Evolutionary conservation across 2,329 filamentous ascomycete genomes (phyloP), one percentile per base, ranked within the genome.

Genomic region (Aspergillus novofumigatus): DNA sequence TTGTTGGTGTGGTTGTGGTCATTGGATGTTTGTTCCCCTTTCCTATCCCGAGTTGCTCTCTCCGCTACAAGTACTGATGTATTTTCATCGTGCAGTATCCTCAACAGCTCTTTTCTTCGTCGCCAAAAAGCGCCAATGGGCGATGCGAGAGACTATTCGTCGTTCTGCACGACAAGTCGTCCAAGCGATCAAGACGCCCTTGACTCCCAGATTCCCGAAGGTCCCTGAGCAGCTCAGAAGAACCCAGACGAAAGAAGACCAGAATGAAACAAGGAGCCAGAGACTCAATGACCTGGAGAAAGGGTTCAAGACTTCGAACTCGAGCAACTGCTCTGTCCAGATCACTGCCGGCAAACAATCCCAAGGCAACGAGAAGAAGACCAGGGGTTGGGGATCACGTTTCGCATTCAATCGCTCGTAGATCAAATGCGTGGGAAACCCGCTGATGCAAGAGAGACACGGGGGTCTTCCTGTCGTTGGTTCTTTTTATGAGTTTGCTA

Each of bases 91-190:
- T 21, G 35, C 26, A 65, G 63, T 65, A 21, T 50, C 54, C n/a
- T 62, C 62, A 6, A 60, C 63, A 2, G 56, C 49, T 11, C 57
- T 63, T 4, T 65, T 64, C 52, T 55, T 63, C 28, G n/a, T 64
- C 6, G 60, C 59, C 5, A 65, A 63, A 49, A 60, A 58, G 45
- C 61, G 60, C 21, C 60, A 64, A 41, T 64, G 55, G 60, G 54
- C 42, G 21, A 63, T 61, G 61, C 59, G 62, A n/a, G 59, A 65
- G 26, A 32, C 56, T 14, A 49, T 64, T 47, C 52, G 50, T 51
- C 60, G 60, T 23, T 65, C 58, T 25, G 56, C 55, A 3, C 54
- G 58, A 55, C 55, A 56, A 41, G 56, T 62, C 45, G 55, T 53
- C 25, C 55, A 60, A 7, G 58, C 59, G 17, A 57, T 63, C 35